A percentile compares a stretch with the other conserved stretches of the same genome.
Evolutionary conservation across 441 rosid species (phyloP).

Genomic region (Pelargonium citronellum): DNA sequence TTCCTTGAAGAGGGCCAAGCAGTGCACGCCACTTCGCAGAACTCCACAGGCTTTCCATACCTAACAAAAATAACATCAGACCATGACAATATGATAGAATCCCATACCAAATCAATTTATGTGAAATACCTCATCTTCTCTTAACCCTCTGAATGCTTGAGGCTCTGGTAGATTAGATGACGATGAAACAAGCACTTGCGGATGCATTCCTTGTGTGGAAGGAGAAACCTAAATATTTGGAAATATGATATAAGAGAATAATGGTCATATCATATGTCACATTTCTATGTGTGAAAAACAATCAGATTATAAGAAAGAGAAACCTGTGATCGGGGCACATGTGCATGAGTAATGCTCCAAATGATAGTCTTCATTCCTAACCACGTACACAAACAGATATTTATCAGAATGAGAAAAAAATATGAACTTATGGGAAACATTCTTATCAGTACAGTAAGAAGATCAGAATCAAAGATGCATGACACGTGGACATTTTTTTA

Average conservation of each 20-base stretch:
- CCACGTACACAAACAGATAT: neutral
- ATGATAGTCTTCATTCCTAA: conserved; percentile 97
- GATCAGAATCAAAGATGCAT: too few species aligned
- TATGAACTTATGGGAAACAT: too few species aligned
- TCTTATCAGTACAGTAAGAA: too few species aligned
- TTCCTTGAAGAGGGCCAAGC: conserved; percentile 95
- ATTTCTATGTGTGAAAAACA: conserved; percentile 15
- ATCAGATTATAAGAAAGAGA: neutral
- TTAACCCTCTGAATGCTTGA: conserved; percentile 85
- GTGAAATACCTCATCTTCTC: conserved; percentile 87
- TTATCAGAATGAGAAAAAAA: too few species aligned
- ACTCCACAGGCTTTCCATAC: conserved; percentile 96
- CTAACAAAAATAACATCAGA: conserved; percentile 43
- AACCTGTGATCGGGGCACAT: conserved; percentile 90
- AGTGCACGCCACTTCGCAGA: conserved; percentile 87
- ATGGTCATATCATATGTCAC: conserved; percentile 3
- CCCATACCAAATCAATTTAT: conserved; percentile 18
- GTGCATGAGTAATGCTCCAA: conserved; percentile 98
- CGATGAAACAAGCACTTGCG: conserved; percentile 45
- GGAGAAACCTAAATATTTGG: conserved; percentile 41
- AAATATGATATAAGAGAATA: conserved; percentile 21
- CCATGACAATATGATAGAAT: neutral
- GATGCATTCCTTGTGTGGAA: conserved; percentile 55
- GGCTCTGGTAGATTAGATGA: conserved; percentile 48
- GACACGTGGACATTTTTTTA: too few species aligned